phyloP scores from a whole-genome alignment of 257 asterid species.

The Solanum infundibuliforme region DNA sequence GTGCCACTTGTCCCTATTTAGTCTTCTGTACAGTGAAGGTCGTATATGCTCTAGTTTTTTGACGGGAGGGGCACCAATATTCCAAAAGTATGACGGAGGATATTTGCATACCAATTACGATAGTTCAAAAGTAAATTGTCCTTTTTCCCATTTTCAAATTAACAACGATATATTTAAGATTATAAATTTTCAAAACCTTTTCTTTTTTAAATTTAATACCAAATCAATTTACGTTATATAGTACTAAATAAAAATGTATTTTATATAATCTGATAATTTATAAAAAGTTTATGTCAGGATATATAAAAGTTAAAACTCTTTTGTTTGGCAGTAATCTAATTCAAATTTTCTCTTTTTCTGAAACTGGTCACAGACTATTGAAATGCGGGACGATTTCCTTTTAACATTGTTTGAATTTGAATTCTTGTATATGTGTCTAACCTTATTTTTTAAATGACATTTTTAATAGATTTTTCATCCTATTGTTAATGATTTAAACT shows the following conservation, averaged over 20 bases:
- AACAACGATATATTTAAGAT: not conserved
- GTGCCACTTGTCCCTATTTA: too few relatives aligned
- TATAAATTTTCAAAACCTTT: not conserved
- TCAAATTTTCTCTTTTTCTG: not conserved
- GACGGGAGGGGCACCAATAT: too few relatives aligned
- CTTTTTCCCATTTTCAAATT: not conserved
- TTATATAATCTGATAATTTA: not conserved
- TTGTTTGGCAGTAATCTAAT: not conserved
- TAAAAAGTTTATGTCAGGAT: not conserved
- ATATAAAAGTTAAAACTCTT: not conserved
- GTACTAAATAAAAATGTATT: not conserved
- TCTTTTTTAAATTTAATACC: fast-evolving
- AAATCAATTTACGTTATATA: not conserved
- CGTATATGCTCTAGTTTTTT: too few relatives aligned
- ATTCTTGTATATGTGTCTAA: not conserved
- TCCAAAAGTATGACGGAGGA: fast-evolving
- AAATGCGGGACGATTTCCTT: not conserved
- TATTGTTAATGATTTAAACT: too few relatives aligned
- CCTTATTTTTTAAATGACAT: too few relatives aligned
- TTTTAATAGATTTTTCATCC: too few relatives aligned
- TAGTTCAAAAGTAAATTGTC: fast-evolving
- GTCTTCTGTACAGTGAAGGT: too few relatives aligned
- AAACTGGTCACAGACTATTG: not conserved
- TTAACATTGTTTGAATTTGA: not conserved
- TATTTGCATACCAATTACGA: too few relatives aligned